Evolutionary conservation across 495 filamentous ascomycete species (phyloP), one percentile per base, ranked within the genome.

Genomic region (Aspergillus ostianus): DNA sequence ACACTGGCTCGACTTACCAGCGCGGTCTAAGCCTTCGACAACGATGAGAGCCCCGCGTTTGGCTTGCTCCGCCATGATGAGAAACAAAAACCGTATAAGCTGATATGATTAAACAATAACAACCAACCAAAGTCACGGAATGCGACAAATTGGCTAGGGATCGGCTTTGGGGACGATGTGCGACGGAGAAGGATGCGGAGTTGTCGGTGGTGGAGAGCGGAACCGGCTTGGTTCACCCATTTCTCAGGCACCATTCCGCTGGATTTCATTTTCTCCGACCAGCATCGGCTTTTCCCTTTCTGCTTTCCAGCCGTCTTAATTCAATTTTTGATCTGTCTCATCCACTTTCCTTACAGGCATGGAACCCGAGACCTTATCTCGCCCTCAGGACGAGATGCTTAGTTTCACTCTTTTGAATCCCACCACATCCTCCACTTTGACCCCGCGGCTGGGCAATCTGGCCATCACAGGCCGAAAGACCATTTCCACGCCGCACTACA

Each of bases 1-100:
- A 64, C 90, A 92, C 80, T 98, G 94, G 30, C 93, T 97, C 5
- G 93, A 94, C 81, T 98, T 98, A 46, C 94, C 94, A 44, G 93
- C 89, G 58, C 91, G 88, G 69, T 98, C 94, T 55, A 98, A 84
- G 26, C 94, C 94, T 76, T 98, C 94, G 57, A 98, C 87, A 18
- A 94, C 89, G 51, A 98, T 86, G 46, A 98, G 84, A 32, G 89
- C 82, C 51, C 91, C 91, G 63, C 90, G 83, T 26, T 13, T 21
- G 32, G 30, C 47, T 2, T 12, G 29, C 20, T 57, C 47, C 7
- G 21, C 10, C 41, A 57, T 49, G 47, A 23, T 44, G 47, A n/a
- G 10, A 26, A 26, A 17, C 18, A 23, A 6, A 46, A 45, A 6
- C 10, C 30, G 32, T 23, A 17, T 45, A 23, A 45, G 23, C 32